Conservation (phyloP, 2,329 filamentous ascomycete species). For the Pseudogymnoascus sp. region DNA sequence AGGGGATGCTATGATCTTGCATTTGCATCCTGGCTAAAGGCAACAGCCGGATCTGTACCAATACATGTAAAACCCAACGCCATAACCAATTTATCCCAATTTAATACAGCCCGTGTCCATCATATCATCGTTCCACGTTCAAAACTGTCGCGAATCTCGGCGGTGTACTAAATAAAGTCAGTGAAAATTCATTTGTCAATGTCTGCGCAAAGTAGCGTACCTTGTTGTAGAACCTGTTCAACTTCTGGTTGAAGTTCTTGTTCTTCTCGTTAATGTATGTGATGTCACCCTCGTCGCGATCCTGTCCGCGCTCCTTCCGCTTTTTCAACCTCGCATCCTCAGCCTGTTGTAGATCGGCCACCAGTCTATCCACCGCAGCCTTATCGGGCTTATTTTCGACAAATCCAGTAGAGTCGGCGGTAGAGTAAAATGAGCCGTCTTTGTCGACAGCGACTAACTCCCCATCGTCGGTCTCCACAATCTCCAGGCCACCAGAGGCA, state of each 20-base stretch:
- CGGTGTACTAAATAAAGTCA: conserved; percentile 59
- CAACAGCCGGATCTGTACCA: background rate
- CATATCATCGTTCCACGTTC: conserved; percentile 94
- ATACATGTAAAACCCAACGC: conserved; percentile 7
- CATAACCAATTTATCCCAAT: conserved; percentile 8
- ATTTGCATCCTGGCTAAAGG: background rate
- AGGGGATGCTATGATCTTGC: conserved; percentile 65
- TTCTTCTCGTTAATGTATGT: conserved; percentile 99
- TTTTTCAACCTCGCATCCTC: conserved; percentile 84
- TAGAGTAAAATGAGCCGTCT: conserved; percentile 84
- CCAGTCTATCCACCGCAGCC: conserved; percentile 78
- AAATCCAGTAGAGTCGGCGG: conserved; percentile 73
- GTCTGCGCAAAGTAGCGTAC: conserved; percentile 28
- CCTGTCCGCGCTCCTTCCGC: conserved; percentile 67
- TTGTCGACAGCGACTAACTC: conserved; percentile 92
- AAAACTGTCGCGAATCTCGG: conserved; percentile 94
- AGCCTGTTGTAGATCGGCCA: conserved; percentile 77
- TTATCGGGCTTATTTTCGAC: conserved; percentile 80
- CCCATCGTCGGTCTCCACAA: conserved; percentile 90
- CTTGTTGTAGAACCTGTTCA: conserved; percentile 94
- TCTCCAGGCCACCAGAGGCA: conserved; percentile 74
- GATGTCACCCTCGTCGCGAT: conserved; percentile 81
- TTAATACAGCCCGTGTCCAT: conserved; percentile 6
- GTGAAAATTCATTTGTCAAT: conserved; percentile 10
- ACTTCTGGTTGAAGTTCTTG: conserved; percentile 99